Percentiles rank a stretch among this genome's conserved stretches.
Conservation (phyloP, 1,139 yeast genomes). For the Yamadazyma atlantica region DNA sequence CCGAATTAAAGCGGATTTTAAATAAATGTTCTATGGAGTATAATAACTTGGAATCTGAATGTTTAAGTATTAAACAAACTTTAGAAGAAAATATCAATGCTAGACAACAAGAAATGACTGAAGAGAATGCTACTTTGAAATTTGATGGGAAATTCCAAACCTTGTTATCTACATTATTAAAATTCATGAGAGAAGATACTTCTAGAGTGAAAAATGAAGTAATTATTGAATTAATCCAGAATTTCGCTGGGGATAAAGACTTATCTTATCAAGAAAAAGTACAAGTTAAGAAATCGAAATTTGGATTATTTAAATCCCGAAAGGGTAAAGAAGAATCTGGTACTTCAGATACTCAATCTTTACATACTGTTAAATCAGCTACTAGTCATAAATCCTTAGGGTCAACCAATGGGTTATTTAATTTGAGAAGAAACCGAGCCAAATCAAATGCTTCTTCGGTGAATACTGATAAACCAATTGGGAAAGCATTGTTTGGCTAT, state of each 20-base stretch:
- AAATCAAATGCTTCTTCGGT: constrained; percentile 22
- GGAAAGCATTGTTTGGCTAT: constrained; percentile 67
- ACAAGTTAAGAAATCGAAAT: constrained; percentile 49
- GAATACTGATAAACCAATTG: constrained; percentile 24
- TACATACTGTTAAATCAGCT: constrained; percentile 34
- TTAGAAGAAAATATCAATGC: constrained; percentile 48
- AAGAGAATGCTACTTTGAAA: constrained; percentile 37
- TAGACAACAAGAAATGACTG: constrained; percentile 26
- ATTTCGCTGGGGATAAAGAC: constrained; percentile 78
- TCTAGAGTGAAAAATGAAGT: constrained; percentile 75
- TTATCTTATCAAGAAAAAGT: constrained; percentile 49
- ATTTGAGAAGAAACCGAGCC: constrained; percentile 35
- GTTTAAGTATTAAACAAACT: constrained; percentile 48
- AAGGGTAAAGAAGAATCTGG: constrained; percentile 16
- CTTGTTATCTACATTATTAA: constrained; percentile 56
- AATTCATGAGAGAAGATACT: constrained; percentile 74
- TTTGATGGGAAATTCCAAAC: constrained; percentile 57
- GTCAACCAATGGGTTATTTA: constrained; percentile 32
- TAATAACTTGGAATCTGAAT: constrained; percentile 40
- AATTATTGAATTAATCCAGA: constrained; percentile 85
- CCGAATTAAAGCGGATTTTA: constrained; percentile 61
- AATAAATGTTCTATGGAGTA: constrained; percentile 49
- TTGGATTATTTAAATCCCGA: constrained; percentile 49
- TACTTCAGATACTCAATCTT: constrained; percentile 13
- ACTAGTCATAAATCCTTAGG: constrained; percentile 24